These are phyloP conservation scores for Pleurotus tuoliensis DNA, from an alignment of 768 basidiomycete genomes.

Conservation along the genomic window DNA sequence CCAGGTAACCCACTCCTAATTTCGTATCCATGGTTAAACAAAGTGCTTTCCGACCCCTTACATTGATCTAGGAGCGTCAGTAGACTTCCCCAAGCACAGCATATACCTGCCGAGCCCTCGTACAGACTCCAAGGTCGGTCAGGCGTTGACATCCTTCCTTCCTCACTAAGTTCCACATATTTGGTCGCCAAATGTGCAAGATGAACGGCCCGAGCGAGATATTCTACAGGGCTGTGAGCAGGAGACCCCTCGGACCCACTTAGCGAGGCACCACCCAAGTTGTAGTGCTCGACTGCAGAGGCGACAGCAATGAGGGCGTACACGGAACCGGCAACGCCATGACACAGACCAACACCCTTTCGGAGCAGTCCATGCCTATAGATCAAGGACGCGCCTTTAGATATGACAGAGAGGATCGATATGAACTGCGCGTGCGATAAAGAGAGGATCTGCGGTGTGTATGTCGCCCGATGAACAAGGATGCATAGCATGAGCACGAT, in stretches of 20 bases:
- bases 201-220: slow-evolving; percentile 34
- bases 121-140: slow-evolving; percentile 56
- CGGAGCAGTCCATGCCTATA: slow-evolving; percentile 46
- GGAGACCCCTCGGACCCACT: neutral
- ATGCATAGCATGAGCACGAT: slow-evolving; percentile 45
- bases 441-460: slow-evolving; percentile 15
- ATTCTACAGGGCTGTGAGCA: slow-evolving; percentile 9
- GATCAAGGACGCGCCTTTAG: slow-evolving; percentile 37
- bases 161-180: slow-evolving; percentile 26
- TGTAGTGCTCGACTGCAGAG: slow-evolving; percentile 31
- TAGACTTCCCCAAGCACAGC: slow-evolving; percentile 51
- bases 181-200: slow-evolving; percentile 41
- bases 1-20: slow-evolving; percentile 33
- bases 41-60: slow-evolving; percentile 9
- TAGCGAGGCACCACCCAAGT: neutral
- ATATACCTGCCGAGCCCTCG: slow-evolving; percentile 57
- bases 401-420: slow-evolving; percentile 28
- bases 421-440: slow-evolving; percentile 20
- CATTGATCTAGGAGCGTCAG: slow-evolving; percentile 23
- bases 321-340: slow-evolving; percentile 52
- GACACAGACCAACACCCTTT: slow-evolving; percentile 60
- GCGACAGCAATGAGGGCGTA: slow-evolving; percentile 49
- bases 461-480: slow-evolving; percentile 27
- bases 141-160: slow-evolving; percentile 40
- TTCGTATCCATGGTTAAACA: neutral